A percentile compares a stretch with the other conserved stretches of the same genome.
These are phyloP conservation scores for Gilbertella persicaria DNA, from an alignment of 371 early-diverging fungal species.

Conservation along the genomic window DNA sequence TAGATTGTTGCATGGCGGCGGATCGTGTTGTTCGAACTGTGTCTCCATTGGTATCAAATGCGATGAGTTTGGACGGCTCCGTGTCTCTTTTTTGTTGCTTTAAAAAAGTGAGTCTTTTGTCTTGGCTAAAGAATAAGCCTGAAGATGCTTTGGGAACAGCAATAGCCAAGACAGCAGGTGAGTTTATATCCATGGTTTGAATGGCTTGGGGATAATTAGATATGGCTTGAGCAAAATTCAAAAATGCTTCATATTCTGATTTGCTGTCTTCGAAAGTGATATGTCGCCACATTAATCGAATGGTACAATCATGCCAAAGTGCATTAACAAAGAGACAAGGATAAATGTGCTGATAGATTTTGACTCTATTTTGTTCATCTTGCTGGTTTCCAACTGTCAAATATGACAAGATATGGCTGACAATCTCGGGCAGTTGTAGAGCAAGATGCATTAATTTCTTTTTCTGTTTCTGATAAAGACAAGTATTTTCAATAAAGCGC, in stretches of 20 bases:
- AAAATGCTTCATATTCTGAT: constrained; percentile 26
- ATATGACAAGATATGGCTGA: constrained; percentile 20
- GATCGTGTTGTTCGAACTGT: too few species aligned
- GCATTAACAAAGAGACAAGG: constrained; percentile 25
- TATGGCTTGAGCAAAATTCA: constrained; percentile 13
- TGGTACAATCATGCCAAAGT: constrained; percentile 35
- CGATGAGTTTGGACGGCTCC: too few species aligned
- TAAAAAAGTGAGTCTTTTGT: neutral
- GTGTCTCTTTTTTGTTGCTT: too few species aligned
- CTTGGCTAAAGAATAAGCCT: neutral
- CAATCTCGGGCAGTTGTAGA: constrained; percentile 26
- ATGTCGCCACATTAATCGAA: constrained; percentile 28
- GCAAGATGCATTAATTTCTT: constrained; percentile 18
- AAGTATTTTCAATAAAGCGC: too few species aligned
- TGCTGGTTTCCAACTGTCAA: neutral
- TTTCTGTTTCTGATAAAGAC: too few species aligned
- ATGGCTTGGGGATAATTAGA: neutral
- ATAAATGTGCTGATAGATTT: constrained; percentile 21
- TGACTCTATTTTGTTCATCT: constrained; percentile 6
- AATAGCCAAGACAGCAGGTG: constrained; percentile 12
- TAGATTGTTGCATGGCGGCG: too few species aligned
- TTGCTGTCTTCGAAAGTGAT: constrained; percentile 31
- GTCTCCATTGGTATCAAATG: too few species aligned
- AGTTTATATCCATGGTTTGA: neutral
- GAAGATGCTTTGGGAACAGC: constrained; percentile 8